Evolutionary conservation across 345 rosid species (phyloP).

Genomic region (Eucalyptus caleyi): DNA sequence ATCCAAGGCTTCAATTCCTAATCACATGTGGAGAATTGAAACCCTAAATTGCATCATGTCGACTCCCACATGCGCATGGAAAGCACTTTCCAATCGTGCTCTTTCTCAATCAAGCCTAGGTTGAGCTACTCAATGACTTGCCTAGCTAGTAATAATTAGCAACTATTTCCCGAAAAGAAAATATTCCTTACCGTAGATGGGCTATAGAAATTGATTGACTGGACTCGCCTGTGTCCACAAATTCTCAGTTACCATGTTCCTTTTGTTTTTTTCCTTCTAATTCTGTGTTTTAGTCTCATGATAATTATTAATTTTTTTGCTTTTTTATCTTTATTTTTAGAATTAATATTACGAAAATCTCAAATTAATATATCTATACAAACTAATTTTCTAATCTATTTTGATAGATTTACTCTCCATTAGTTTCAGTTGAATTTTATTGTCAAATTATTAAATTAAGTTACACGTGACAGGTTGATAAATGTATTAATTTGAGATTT

Average conservation of each 20-base stretch:
- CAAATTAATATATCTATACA: too few relatives aligned
- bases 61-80: background rate
- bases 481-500: too few relatives aligned
- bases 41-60: background rate
- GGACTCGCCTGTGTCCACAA: background rate
- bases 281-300: background rate
- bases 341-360: too few relatives aligned
- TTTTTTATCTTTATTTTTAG: background rate
- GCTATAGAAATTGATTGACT: background rate
- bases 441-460: rapidly evolving
- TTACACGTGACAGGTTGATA: rapidly evolving
- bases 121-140: background rate
- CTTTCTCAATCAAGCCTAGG: background rate
- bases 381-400: too few relatives aligned
- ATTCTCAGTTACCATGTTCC: background rate
- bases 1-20: background rate
- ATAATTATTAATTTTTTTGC: background rate
- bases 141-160: background rate
- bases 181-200: background rate
- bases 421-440: rapidly evolving
- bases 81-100: background rate
- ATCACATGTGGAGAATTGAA: background rate
- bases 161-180: background rate
- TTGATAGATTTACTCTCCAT: too few relatives aligned
- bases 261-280: background rate